Evolutionary conservation across 176 grass and related monocot genomes (phyloP).

Genomic region (Carex myosuroides): DNA sequence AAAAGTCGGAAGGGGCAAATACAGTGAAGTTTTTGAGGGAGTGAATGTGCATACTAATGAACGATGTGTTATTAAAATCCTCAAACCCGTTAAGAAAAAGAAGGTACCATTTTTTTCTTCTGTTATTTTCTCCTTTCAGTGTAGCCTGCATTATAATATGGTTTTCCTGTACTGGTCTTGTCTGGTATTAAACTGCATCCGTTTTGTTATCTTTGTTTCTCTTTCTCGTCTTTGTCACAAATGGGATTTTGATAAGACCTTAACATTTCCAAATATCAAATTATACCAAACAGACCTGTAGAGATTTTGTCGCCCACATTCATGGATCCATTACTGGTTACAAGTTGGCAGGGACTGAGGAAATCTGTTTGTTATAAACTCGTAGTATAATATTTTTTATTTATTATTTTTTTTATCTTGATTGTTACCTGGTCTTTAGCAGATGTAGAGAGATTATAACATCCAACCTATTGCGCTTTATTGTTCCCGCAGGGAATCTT

Average conservation of each 20-base stretch:
- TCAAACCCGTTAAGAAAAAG: constrained; percentile 80
- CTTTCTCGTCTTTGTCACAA: background rate
- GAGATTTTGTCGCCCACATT: background rate
- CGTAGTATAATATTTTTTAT: background rate
- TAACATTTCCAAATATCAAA: background rate
- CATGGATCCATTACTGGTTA: background rate
- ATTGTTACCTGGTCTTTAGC: background rate
- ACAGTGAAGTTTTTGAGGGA: constrained; percentile 77
- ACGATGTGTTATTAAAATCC: constrained; percentile 62
- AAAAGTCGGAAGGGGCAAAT: constrained; percentile 69
- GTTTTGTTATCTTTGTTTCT: background rate
- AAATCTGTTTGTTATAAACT: background rate
- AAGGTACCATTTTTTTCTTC: constrained; percentile 44
- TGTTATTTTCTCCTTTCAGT: background rate
- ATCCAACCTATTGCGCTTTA: background rate
- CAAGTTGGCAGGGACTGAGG: background rate
- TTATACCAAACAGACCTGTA: background rate
- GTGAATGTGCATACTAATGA: constrained; percentile 60
- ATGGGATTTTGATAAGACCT: background rate
- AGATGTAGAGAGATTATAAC: background rate
- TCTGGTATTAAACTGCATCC: background rate
- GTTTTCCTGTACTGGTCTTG: background rate
- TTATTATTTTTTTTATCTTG: background rate
- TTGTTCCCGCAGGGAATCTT: background rate
- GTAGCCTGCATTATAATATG: background rate